These are phyloP conservation scores for Funneliformis geosporum DNA, from an alignment of 192 early-diverging fungal genomes.

Conservation along the genomic window DNA sequence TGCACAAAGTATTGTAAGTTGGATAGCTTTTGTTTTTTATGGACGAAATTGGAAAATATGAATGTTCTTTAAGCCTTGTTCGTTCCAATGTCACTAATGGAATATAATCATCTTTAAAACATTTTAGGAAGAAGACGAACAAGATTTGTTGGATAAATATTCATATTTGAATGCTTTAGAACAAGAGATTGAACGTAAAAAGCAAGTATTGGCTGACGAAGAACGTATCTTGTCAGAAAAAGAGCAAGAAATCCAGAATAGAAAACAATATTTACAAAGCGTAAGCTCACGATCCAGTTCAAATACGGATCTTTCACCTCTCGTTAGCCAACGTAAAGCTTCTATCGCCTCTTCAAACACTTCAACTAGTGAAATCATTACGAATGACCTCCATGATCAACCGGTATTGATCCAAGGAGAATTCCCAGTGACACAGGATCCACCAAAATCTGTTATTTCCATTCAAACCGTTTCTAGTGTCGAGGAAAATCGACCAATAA, in stretches of 20 bases:
- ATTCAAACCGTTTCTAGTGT: not conserved
- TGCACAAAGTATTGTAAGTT: not conserved
- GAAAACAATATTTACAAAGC: not conserved
- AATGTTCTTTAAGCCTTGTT: too few species aligned
- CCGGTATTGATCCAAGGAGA: not conserved
- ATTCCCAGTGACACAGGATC: not conserved
- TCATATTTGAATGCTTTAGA: constrained; percentile 28
- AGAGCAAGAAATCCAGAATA: not conserved
- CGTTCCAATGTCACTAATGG: not conserved
- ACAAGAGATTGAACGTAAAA: constrained; percentile 32
- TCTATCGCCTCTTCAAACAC: not conserved
- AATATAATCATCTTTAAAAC: not conserved
- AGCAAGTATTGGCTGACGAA: constrained; percentile 10
- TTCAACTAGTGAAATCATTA: not conserved
- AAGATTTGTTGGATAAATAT: constrained; percentile 8
- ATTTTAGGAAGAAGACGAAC: constrained; percentile 20
- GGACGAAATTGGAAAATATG: too few species aligned
- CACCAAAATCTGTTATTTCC: not conserved
- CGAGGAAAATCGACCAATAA: not conserved
- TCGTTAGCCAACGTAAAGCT: not conserved
- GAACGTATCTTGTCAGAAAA: constrained; percentile 9
- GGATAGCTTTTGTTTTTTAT: too few species aligned
- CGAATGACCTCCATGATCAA: not conserved
- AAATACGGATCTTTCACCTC: not conserved
- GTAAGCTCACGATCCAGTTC: not conserved